phyloP scores from a whole-genome alignment of 2,329 filamentous ascomycete species.

The Stachybotrys chartarum region DNA sequence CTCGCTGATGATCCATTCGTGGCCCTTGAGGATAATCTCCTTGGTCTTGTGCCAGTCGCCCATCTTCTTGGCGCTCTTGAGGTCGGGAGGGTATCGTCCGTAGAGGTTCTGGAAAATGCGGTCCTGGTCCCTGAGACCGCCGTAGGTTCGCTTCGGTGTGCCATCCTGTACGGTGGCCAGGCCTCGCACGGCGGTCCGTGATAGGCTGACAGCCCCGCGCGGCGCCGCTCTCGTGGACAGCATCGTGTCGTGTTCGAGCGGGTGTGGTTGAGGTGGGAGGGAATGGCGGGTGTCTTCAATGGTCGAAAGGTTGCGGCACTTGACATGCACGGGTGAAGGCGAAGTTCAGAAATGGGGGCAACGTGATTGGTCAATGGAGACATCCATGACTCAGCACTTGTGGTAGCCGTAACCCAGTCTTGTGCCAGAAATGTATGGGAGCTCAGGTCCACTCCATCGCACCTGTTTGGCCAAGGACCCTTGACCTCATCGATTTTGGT shows the following conservation, averaged over 20 bases:
- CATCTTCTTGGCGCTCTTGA: constrained; percentile 94
- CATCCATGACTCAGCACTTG: constrained; percentile 16
- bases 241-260: constrained; percentile 29
- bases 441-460: constrained; percentile 11
- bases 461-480: constrained; percentile 8
- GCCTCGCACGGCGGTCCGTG: constrained; percentile 48
- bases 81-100: constrained; percentile 80
- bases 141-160: constrained; percentile 65
- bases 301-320: constrained; percentile 22
- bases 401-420: constrained; percentile 21
- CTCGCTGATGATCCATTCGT: constrained; percentile 98
- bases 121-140: constrained; percentile 91
- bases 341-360: constrained; percentile 27
- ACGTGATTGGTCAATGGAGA: constrained; percentile 35
- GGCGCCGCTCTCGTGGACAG: constrained; percentile 37
- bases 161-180: constrained; percentile 78
- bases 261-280: constrained; percentile 19
- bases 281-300: constrained; percentile 11
- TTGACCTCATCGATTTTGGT: constrained; percentile 17
- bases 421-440: background rate
- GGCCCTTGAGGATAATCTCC: constrained; percentile 93
- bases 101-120: constrained; percentile 99
- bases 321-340: constrained; percentile 18
- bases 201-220: constrained; percentile 29
- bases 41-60: constrained; percentile 99